Evolutionary conservation across 2,329 filamentous ascomycete species (phyloP), one percentile per base, ranked within the genome.

Genomic region (Aureobasidium uvarum): DNA sequence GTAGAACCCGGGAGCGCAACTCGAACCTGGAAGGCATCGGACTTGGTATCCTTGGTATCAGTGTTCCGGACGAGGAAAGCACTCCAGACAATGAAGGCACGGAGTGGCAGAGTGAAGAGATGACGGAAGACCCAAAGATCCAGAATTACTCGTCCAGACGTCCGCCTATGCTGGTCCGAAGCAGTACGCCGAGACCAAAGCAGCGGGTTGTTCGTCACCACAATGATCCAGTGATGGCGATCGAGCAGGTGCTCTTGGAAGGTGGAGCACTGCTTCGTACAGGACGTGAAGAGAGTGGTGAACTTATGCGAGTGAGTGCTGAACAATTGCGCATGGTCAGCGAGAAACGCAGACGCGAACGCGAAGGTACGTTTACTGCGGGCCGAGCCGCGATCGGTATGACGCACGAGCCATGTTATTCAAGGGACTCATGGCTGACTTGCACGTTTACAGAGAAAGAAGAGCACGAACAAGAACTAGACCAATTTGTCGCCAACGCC

Each of bases 81-180:
- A 10, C 13, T 2, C 18, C 14, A 10, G 55, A 33, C 7, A 25
- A 20, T 10, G 28, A 10, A 23, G 16, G 25, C 16, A 18, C 6
- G 10, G 41, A 48, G n/a, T 38, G 2, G 25, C 28, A 31, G 13
- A 14, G 5, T 8, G 60, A 62, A n/a, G 59, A 63, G 48, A 54
- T 63, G 60, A 23, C 60, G 11, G 60, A 63, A 4, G 48, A 63
- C 33, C 48, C 48, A 16, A 54, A 23, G 38, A 54, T 63, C 13
- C 33, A 43, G 39, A n/a, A 63, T 7, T 63, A 63, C 38, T 38
- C 60, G 38, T 28, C 20, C 45, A 62, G 58, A 5, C 25, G n/a
- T 5, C 25, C 31, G 31, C n/a, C 5, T 11, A 11, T 36, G 31
- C 16, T 18, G 23, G 28, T 31, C 8, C 25, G 58, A 16, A 45